phyloP scores from a whole-genome alignment of 495 filamentous ascomycete species.

The Hyphodiscus hymeniophilus region DNA sequence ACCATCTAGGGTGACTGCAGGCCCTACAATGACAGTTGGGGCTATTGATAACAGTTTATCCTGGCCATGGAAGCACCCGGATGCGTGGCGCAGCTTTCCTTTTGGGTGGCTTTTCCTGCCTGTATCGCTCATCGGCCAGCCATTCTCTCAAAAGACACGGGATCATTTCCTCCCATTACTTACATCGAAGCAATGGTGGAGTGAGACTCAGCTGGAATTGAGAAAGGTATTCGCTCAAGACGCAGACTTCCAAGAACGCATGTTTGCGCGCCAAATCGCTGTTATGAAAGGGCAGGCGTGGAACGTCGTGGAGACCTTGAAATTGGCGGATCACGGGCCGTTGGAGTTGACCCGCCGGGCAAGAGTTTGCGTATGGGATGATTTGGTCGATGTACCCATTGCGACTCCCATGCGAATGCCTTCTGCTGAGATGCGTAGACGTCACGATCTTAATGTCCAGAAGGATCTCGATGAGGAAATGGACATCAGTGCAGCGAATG shows the following conservation, averaged over 20 bases:
- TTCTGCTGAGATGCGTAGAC: constrained; percentile 65
- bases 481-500: constrained; percentile 75
- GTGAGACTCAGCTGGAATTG: constrained; percentile 80
- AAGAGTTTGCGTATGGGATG: constrained; percentile 95
- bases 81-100: constrained; percentile 86
- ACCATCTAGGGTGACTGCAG: constrained; percentile 38
- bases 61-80: constrained; percentile 99
- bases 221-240: constrained; percentile 82
- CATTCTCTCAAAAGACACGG: constrained; percentile 85
- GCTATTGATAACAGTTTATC: constrained; percentile 97
- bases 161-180: constrained; percentile 90
- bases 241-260: constrained; percentile 92
- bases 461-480: constrained; percentile 55
- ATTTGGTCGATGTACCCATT: constrained; percentile 89
- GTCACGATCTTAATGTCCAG: constrained; percentile 36
- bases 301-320: constrained; percentile 97
- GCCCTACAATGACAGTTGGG: constrained; percentile 66
- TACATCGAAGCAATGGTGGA: constrained; percentile 94
- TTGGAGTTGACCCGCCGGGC: constrained; percentile 85
- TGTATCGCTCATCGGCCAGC: constrained; percentile 90
- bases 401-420: constrained; percentile 82
- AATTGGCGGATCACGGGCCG: constrained; percentile 84
- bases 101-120: constrained; percentile 98
- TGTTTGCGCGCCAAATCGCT: constrained; percentile 94
- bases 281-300: constrained; percentile 99